phyloP scores from a whole-genome alignment of 305 asterid species.

The Lippia alba region DNA sequence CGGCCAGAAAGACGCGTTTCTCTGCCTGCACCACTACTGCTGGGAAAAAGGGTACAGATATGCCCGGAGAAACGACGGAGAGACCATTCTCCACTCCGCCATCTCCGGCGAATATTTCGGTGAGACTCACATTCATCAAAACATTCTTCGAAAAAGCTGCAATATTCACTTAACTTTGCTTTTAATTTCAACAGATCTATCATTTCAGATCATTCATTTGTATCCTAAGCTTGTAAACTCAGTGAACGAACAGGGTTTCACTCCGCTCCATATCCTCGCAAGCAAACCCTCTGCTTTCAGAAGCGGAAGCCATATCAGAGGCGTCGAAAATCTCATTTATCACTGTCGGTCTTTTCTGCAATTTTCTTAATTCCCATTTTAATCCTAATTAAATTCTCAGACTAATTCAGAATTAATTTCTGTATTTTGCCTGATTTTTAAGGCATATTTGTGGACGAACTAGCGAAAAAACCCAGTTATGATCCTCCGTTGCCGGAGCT shows the following conservation, averaged over 20 bases:
- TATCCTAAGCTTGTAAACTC: constrained; percentile 14
- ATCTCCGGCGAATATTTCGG: constrained; percentile 39
- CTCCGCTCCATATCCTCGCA: constrained; percentile 47
- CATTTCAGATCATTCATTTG: constrained; percentile 23
- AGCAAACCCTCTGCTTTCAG: constrained; percentile 44
- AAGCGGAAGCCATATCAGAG: constrained; percentile 46
- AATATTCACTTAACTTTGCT: too few relatives aligned
- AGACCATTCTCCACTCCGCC: constrained; percentile 41
- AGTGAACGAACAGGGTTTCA: constrained; percentile 31
- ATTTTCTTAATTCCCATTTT: too few relatives aligned
- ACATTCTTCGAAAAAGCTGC: too few relatives aligned
- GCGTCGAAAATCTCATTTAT: constrained; percentile 37
- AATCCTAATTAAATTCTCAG: too few relatives aligned
- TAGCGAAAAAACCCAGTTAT: not conserved
- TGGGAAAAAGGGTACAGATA: not conserved
- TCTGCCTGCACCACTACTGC: not conserved
- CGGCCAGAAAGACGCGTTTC: constrained; percentile 36
- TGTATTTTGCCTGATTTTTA: too few relatives aligned
- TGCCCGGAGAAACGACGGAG: constrained; percentile 32
- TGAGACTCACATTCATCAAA: too few relatives aligned
- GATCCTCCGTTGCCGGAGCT: not conserved
- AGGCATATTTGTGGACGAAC: constrained; percentile 42
- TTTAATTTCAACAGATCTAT: constrained; percentile 33
- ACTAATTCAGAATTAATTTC: too few relatives aligned
- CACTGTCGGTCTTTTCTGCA: constrained; percentile 43